Evolutionary conservation across 2,329 filamentous ascomycete genomes (phyloP), one percentile per base, ranked within the genome.

Genomic region (Botrytis byssoidea): DNA sequence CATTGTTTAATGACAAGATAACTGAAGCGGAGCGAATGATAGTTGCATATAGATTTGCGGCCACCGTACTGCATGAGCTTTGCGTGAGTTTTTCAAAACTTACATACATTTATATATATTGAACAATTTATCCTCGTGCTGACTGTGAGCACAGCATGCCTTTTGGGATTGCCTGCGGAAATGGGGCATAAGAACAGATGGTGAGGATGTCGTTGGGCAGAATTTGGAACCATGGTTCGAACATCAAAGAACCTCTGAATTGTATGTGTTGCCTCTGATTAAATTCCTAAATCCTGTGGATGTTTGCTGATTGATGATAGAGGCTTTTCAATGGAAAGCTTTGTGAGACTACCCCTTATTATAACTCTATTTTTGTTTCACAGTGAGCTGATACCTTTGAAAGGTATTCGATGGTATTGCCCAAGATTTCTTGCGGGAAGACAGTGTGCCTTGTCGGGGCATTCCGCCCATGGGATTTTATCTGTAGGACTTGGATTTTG

Each of bases 391-490:
- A 71, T 61, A 32, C 16, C 4, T 48, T 35, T 14, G n/a, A n/a
- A n/a, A 71, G 70, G 25, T 71, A 9, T 71, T 71, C 5, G 59
- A 60, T 3, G 70, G 70, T 16, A 51, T 71, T 8, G 32, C 60
- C 7, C 57, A 64, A 29, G 70, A 65, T 14, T 65, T 71, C 20
- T 32, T 66, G 20, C 18, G 22, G 14, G 70, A 64, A 20, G 42
- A 16, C 3, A 51, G 25, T n/a, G 70, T 71, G 18, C 42, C 57
- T 37, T 65, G 46, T 25, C 60, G 59, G 32, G 70, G 70, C 4
- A n/a, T 71, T 51, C 70, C 70, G 14, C 70, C 70, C 16, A 71
- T 71, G 70, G 70, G 59, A 32, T 65, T 71, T 37, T 65, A 57
- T 25, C 32, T 71, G 70, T 71, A 64, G n/a, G 59, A 40, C 8